phyloP scores from a whole-genome alignment of 257 asterid species.

The Lithospermum erythrorhizon region DNA sequence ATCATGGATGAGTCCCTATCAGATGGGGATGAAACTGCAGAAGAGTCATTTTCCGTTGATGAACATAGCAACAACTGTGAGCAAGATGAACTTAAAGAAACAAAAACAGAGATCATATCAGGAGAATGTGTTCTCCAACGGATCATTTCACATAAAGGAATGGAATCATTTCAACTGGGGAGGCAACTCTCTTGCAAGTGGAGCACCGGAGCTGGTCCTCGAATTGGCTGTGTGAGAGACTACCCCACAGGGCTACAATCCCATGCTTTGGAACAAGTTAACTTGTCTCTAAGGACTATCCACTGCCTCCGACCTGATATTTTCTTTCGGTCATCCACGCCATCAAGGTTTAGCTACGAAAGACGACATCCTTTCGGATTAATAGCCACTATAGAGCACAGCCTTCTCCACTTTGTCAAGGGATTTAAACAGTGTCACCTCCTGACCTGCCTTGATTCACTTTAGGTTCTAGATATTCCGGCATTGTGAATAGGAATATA shows the following conservation, averaged over 20 bases:
- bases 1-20: slow-evolving; percentile 27
- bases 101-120: slow-evolving; percentile 29
- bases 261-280: slow-evolving; percentile 56
- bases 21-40: slow-evolving; percentile 25
- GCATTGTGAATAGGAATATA: slow-evolving; percentile 37
- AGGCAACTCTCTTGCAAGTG: slow-evolving; percentile 61
- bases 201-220: slow-evolving; percentile 85
- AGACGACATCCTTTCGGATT: slow-evolving; percentile 14
- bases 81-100: slow-evolving; percentile 15
- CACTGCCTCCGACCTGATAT: slow-evolving; percentile 25
- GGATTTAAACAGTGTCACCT: slow-evolving; percentile 10
- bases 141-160: slow-evolving; percentile 54
- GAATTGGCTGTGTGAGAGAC: slow-evolving; percentile 67
- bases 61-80: background rate
- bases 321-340: slow-evolving; percentile 33
- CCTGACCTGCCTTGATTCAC: slow-evolving; percentile 1
- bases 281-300: slow-evolving; percentile 55
- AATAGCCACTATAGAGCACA: slow-evolving; percentile 18
- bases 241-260: slow-evolving; percentile 59
- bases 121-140: slow-evolving; percentile 44
- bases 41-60: slow-evolving; percentile 17
- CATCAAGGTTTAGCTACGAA: slow-evolving; percentile 20
- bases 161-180: slow-evolving; percentile 53
- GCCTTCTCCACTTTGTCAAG: slow-evolving; percentile 20
- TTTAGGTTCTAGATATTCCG: slow-evolving; percentile 25